Base-by-base conservation (phyloP, 23 red algal genomes). In the Gracilariopsis chorda region DNA sequence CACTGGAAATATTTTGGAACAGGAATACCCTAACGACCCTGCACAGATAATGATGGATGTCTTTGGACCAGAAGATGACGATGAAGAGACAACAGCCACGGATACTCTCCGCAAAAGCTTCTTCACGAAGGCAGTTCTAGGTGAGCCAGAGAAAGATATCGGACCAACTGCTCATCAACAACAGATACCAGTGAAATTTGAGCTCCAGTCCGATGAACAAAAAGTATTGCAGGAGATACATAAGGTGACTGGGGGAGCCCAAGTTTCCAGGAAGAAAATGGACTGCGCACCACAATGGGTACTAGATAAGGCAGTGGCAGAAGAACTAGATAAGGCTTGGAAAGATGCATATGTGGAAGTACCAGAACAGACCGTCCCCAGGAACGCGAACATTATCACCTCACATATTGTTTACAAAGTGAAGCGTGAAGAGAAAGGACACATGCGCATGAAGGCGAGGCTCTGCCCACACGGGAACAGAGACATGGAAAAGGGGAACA, bases 401-500 rank as follows among this genome's bases (percentile, higher is more conserved):
- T 75, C 83, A 2, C 83, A 87, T 52, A 32, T 87, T n/a, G 83
- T 87, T 0, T 87, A 58, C 37, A 87, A 87, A 76, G 64, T 87
- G 19, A 74, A 87, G 36, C 13, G 0, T 23, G 83, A 87, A 64
- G 63, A 71, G 29, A 51, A 87, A 47, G 83, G 46, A 2, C 36
- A 33, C 5, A 53, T 57, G 42, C 10, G 64, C 10, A 48, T 87
- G 40, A 87, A 87, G 62, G 49, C 44, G 20, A 86, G 81, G 69
- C 52, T 49, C 10, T 86, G 56, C 48, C 81, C 81, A 42, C 81
- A 86, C 45, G 81, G 81, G 4, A 86, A 55, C 59, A 36, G 60
- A 8, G 81, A 69, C 57, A 67, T 69, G 0, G 63, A 86, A 23
- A 69, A 86, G 42, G 81, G 81, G 69, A 67, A 86, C 23, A 86